Percentiles rank a stretch among this genome's conserved stretches.
Evolutionary conservation across 257 asterid species (phyloP).

Genomic region (Euphrasia confusa): DNA sequence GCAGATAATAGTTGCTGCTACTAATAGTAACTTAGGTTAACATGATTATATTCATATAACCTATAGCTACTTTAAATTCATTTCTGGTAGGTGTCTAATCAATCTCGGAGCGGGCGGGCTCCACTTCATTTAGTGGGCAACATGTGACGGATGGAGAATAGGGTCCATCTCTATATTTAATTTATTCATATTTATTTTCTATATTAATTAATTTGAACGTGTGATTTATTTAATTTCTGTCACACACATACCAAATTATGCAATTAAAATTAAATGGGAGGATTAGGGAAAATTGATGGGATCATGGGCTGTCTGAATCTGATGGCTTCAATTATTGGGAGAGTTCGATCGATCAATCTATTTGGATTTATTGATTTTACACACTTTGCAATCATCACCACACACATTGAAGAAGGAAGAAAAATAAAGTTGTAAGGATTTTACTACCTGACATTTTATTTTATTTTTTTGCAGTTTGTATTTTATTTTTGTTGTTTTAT

Average conservation of each 20-base stretch:
- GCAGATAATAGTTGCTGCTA: too few species aligned
- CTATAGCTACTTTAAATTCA: not conserved
- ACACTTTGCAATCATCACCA: slow-evolving; percentile 28
- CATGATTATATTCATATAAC: not conserved
- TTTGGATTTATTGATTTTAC: not conserved
- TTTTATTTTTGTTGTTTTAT: not conserved
- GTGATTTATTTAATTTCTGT: slow-evolving; percentile 11
- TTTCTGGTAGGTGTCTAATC: slow-evolving; percentile 20
- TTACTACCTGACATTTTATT: slow-evolving; percentile 34
- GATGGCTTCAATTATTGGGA: slow-evolving; percentile 37
- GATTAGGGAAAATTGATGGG: slow-evolving; percentile 14
- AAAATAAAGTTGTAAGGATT: slow-evolving; percentile 25
- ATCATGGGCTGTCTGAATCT: slow-evolving; percentile 44
- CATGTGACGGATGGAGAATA: slow-evolving; percentile 66
- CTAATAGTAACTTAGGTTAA: not conserved
- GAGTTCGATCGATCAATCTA: not conserved
- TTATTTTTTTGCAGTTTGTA: not conserved
- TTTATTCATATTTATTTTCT: not conserved
- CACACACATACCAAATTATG: slow-evolving; percentile 13
- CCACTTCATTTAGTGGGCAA: slow-evolving; percentile 65
- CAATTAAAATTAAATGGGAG: not conserved
- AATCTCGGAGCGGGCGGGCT: slow-evolving; percentile 29
- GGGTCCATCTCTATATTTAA: slow-evolving; percentile 48
- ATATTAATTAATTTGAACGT: slow-evolving; percentile 2
- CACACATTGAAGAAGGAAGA: slow-evolving; percentile 26